Base-by-base conservation (phyloP, 2,329 filamentous ascomycete genomes). In the Hypoxylon sp. region DNA sequence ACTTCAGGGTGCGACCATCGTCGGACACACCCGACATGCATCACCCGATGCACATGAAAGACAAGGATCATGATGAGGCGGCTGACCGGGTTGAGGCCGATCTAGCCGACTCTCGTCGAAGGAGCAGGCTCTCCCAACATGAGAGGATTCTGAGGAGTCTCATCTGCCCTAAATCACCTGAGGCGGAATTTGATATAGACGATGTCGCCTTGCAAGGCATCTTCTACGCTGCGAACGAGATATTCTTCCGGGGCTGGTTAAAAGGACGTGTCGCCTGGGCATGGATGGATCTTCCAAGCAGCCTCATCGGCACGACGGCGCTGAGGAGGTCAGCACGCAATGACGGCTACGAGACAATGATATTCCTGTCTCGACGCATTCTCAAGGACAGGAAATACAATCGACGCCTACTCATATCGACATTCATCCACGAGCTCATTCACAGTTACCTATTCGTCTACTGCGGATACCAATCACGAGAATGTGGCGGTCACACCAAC, bases 391-490 rank as follows among this genome's bases (percentile, higher is more conserved):
- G 69, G 9, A 75, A 72, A 37, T 87, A 83, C 66, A 84, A 83
- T 64, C 72, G 83, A 4, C 75, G 82, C 5, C 73, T 87, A 11
- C 75, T 87, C 45, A 84, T 87, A 37, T 82, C 81, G 5, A 84
- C 84, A 0, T 86, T 88, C 56, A 63, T 88, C 35, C 84, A 87
- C 63, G 84, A 88, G 68, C 77, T 87, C 60, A 83, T 87, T 36
- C 84, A 87, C 69, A 83, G 83, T 67, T 87, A 85, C 63, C 71
- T 87, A 11, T 87, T 87, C 58, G 78, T 87, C 48, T 74, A 72
- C 41, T 85, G 82, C 59, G 84, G 84, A 3, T 80, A 83, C 64
- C 74, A 77, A 31, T 83, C 83, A 0, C 71, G 77, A 25, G 70
- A 74, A 16, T 73, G 75, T 30, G 83, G 82, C 7, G 84, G 84